Conservation (phyloP, 139 green algal species). For the Chlorella ohadii region DNA sequence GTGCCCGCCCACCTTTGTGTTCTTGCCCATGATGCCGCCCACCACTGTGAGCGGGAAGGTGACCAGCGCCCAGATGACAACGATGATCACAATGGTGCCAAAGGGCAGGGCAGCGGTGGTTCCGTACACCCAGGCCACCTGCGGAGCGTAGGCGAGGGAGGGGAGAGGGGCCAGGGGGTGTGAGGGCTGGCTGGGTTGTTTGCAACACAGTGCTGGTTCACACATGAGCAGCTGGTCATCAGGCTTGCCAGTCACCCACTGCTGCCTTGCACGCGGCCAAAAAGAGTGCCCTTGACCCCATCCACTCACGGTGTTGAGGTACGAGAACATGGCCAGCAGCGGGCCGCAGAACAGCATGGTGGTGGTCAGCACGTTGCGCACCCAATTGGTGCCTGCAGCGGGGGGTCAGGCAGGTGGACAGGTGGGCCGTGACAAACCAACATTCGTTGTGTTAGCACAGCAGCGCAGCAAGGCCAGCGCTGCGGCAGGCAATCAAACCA, state of each 20-base stretch:
- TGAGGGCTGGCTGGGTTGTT: too few relatives aligned
- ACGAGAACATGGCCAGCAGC: constrained; percentile 78
- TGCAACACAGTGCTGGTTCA: too few relatives aligned
- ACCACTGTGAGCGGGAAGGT: constrained; percentile 94
- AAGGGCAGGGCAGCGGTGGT: constrained; percentile 87
- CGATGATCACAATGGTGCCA: constrained; percentile 89
- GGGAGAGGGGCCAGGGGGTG: too few relatives aligned
- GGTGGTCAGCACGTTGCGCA: constrained; percentile 80
- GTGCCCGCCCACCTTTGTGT: constrained; percentile 51
- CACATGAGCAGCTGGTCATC: too few relatives aligned
- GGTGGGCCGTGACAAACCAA: too few relatives aligned
- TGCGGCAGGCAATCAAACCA: too few relatives aligned
- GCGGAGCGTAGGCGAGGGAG: background rate
- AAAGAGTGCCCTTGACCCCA: too few relatives aligned
- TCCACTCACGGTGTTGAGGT: constrained; percentile 72
- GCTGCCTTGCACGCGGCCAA: too few relatives aligned
- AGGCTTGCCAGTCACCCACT: too few relatives aligned
- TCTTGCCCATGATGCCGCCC: constrained; percentile 86
- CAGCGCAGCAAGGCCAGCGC: too few relatives aligned
- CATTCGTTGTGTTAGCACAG: too few relatives aligned
- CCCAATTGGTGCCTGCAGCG: constrained; percentile 71
- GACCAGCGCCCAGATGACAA: constrained; percentile 85
- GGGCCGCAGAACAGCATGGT: constrained; percentile 81
- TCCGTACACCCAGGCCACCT: constrained; percentile 73
- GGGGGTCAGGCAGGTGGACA: background rate